Evolutionary conservation across 495 filamentous ascomycete genomes (phyloP).

Genomic region (Penicillium soppii): DNA sequence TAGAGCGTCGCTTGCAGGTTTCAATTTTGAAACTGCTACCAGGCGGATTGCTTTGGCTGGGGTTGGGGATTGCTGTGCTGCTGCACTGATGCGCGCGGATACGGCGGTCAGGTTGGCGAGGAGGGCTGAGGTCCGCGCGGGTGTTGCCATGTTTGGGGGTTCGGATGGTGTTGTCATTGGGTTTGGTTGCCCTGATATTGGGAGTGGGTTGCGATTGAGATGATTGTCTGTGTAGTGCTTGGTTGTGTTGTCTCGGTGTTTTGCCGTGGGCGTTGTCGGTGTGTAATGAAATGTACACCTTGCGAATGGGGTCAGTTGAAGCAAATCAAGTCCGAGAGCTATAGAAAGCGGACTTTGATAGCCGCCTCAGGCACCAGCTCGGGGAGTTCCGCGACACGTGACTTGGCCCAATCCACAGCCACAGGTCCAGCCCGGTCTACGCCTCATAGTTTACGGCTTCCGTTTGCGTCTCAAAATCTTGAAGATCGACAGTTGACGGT

Average conservation of each 20-base stretch:
- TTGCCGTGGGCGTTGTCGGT: neutral
- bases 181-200: constrained; percentile 23
- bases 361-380: constrained; percentile 20
- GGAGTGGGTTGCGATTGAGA: neutral
- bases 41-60: constrained; percentile 57
- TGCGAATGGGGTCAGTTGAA: too few relatives aligned
- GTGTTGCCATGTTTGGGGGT: constrained; percentile 33
- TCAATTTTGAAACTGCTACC: constrained; percentile 92
- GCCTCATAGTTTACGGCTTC: neutral
- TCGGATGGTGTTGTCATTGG: constrained; percentile 8
- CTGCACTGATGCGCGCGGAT: constrained; percentile 31
- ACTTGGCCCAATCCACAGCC: constrained; percentile 11
- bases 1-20: constrained; percentile 84
- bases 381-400: constrained; percentile 15
- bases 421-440: neutral
- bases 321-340: neutral
- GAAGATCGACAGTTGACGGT: constrained; percentile 6
- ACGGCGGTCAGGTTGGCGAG: constrained; percentile 40
- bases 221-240: neutral
- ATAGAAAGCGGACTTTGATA: constrained; percentile 4
- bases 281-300: neutral
- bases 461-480: constrained; percentile 18
- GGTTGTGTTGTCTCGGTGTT: neutral
- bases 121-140: constrained; percentile 37
- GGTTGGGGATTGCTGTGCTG: constrained; percentile 16